These are phyloP conservation scores for Brassica cretica DNA, from an alignment of 345 rosid species.

Conservation along the genomic window DNA sequence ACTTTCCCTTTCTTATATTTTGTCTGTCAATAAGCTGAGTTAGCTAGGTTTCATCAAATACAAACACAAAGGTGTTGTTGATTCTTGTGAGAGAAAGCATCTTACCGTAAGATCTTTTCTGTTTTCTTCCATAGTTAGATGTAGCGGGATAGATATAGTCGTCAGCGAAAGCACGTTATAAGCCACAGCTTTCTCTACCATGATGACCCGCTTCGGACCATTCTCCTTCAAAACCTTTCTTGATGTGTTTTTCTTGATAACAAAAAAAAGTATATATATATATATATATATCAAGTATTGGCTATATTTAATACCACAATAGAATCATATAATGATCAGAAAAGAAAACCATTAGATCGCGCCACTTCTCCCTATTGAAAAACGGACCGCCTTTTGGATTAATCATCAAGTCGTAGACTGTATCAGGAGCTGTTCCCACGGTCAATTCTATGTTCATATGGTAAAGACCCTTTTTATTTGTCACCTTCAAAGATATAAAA, in stretches of 20 bases:
- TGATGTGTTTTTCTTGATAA: neutral
- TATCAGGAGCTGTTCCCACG: conserved; percentile 1
- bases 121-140: neutral
- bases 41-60: neutral
- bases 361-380: neutral
- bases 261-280: neutral
- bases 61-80: neutral
- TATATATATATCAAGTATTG: neutral
- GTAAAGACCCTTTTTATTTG: neutral
- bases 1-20: conserved; percentile 66
- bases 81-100: neutral
- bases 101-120: neutral
- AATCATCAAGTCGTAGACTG: neutral
- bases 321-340: neutral
- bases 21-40: conserved; percentile 38
- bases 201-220: neutral
- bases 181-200: neutral
- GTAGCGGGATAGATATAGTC: neutral
- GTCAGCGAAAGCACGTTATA: neutral
- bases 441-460: conserved; percentile 1
- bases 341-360: conserved; percentile 7
- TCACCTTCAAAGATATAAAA: neutral
- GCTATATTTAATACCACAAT: neutral
- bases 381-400: neutral
- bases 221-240: neutral